These are phyloP conservation scores for Trypanosoma melophagium DNA, from an alignment of 208 protist species.

Conservation along the genomic window DNA sequence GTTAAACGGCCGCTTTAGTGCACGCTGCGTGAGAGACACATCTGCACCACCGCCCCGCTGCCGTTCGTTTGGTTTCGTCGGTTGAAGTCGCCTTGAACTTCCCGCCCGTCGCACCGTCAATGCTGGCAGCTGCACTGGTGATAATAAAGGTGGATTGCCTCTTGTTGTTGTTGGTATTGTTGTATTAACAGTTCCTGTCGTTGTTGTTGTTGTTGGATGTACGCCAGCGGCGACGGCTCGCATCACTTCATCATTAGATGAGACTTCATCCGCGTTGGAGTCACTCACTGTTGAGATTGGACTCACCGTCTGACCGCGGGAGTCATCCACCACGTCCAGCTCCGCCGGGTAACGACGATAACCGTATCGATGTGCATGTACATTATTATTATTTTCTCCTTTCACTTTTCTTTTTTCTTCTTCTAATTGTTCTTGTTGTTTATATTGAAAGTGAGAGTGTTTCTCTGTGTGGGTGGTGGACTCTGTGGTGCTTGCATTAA, in stretches of 20 bases:
- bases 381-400: not conserved
- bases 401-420: not conserved
- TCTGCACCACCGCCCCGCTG: not conserved
- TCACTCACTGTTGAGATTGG: slow-evolving; percentile 44
- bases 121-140: too few relatives aligned
- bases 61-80: not conserved
- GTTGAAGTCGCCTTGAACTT: not conserved
- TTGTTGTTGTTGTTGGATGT: not conserved
- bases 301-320: slow-evolving; percentile 35
- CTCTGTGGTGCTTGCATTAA: not conserved
- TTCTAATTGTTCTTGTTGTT: not conserved
- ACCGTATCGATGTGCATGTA: too few relatives aligned
- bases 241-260: not conserved
- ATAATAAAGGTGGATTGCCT: too few relatives aligned
- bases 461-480: not conserved
- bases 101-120: not conserved
- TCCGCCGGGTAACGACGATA: too few relatives aligned
- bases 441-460: not conserved
- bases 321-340: slow-evolving; percentile 9
- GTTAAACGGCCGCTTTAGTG: not conserved
- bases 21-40: not conserved
- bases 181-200: not conserved
- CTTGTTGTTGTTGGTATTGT: too few relatives aligned
- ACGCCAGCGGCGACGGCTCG: not conserved
- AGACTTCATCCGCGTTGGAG: slow-evolving; percentile 23